Evolutionary conservation across 1,284 basidiomycete species (phyloP), one percentile per base, ranked within the genome.

Genomic region (Marasmius fiardii): DNA sequence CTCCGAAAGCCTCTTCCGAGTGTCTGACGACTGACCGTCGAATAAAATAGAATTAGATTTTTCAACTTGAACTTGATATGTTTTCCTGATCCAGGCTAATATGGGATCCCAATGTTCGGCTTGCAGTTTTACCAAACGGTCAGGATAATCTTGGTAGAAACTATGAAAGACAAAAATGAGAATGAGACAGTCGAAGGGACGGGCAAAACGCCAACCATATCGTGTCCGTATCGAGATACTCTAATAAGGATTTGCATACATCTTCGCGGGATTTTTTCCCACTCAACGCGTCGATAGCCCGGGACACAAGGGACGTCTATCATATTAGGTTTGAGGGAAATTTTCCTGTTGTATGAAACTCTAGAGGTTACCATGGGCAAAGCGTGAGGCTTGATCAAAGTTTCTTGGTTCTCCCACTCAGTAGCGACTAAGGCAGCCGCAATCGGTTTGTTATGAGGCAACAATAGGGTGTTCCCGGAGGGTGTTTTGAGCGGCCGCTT

Each of bases 381-480:
- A 0, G 94, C 88, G 69, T 97, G 93, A 31, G 91, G 91, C 71
- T 96, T 98, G 60, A 98, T 68, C 1, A 95, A 67, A 21, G 78
- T 85, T 56, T 88, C 86, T 74, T 98, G 96, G 67, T 91, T 92
- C 67, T 97, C 93, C 96, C 96, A 99, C 74, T 99, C 96, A 57
- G 90, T 83, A 10, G 95, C 95, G 61, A 99, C 88, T 55, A 98
- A 79, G 1, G 90, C 79, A 1, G 96, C 95, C 18, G 92, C 77
- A 33, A 96, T 69, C 45, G 78, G 72, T 63, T 92, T 90, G 56
- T 85, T 76, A 37, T 74, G 70, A 0, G 95, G 95, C 16, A 99
- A 67, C 24, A 86, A 68, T 31, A 99, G 74, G 5, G 78, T 78
- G 35, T 86, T 83, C 5, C 95, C 95, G 0, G 77, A 80, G 0